Percentiles rank a stretch among this genome's conserved stretches.
Evolutionary conservation across 495 filamentous ascomycete species (phyloP).

Genomic region (Immersiella caudata): DNA sequence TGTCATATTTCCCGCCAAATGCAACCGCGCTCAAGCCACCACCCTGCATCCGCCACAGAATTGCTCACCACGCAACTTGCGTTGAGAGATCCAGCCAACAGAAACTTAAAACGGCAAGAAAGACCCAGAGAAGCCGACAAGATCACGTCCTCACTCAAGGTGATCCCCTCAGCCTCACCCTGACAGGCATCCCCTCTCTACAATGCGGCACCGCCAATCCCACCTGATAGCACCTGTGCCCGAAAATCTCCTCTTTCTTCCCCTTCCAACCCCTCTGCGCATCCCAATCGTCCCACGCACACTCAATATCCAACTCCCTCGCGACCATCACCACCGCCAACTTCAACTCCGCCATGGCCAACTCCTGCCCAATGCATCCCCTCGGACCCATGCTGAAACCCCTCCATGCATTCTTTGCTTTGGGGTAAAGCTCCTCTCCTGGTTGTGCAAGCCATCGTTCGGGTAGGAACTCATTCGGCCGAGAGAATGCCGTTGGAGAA

Average conservation of each 20-base stretch:
- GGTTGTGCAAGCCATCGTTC: constrained; percentile 44
- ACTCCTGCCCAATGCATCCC: constrained; percentile 55
- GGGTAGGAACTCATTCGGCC: constrained; percentile 44
- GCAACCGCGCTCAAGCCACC: no score
- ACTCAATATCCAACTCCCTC: constrained; percentile 50
- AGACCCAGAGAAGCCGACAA: no score
- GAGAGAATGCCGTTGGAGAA: constrained; percentile 35
- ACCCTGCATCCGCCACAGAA: no score
- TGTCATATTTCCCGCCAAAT: no score
- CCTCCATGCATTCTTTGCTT: constrained; percentile 41
- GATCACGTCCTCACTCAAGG: no score
- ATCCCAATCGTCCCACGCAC: neutral
- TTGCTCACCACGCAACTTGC: no score
- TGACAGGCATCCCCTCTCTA: constrained; percentile 21
- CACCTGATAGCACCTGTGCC: constrained; percentile 23
- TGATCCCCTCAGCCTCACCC: constrained; percentile 21
- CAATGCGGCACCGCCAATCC: constrained; percentile 17
- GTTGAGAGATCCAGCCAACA: no score
- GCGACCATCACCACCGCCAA: constrained; percentile 43
- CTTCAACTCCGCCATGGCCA: constrained; percentile 49
- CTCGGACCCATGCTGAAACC: constrained; percentile 54
- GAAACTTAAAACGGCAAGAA: no score
- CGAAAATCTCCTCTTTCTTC: constrained; percentile 5
- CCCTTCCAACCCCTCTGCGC: no score
- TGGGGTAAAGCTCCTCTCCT: constrained; percentile 30